phyloP scores from a whole-genome alignment of 768 basidiomycete species.

The Suillus clintonianus region DNA sequence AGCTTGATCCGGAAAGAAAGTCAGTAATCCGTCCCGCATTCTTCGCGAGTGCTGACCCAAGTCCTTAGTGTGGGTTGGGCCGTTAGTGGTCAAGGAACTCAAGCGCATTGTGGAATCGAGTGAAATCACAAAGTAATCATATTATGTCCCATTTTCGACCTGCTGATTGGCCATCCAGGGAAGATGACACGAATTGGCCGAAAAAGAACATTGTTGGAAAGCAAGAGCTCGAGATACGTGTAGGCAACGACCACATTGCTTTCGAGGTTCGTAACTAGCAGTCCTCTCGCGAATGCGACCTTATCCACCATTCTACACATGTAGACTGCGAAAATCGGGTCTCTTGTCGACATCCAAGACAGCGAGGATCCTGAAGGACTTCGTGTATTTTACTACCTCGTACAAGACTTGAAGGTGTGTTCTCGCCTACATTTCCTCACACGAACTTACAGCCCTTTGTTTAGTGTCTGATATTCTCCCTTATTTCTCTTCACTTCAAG shows the following conservation, averaged over 20 bases:
- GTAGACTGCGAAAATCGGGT: slow-evolving; percentile 97
- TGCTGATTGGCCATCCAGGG: slow-evolving; percentile 51
- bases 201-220: slow-evolving; percentile 99
- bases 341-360: slow-evolving; percentile 94
- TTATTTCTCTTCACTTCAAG: slow-evolving; percentile 99
- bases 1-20: slow-evolving; percentile 98
- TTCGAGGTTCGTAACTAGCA: slow-evolving; percentile 71
- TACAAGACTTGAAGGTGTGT: slow-evolving; percentile 92
- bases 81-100: slow-evolving; percentile 89
- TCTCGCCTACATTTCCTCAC: not conserved
- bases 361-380: slow-evolving; percentile 97
- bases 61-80: slow-evolving; percentile 86
- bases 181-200: slow-evolving; percentile 98
- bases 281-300: not conserved
- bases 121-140: slow-evolving; percentile 85
- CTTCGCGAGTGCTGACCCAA: not conserved
- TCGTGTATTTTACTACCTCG: slow-evolving; percentile 96
- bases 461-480: slow-evolving; percentile 96
- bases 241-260: slow-evolving; percentile 94
- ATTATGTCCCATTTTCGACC: not conserved
- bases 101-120: slow-evolving; percentile 92
- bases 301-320: slow-evolving; percentile 1
- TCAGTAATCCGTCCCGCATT: slow-evolving; percentile 40
- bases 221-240: slow-evolving; percentile 94
- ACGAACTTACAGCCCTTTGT: slow-evolving; percentile 1